Evolutionary conservation across 1,139 yeast genomes (phyloP).

Genomic region (Citeromyces hawaiiensis): DNA sequence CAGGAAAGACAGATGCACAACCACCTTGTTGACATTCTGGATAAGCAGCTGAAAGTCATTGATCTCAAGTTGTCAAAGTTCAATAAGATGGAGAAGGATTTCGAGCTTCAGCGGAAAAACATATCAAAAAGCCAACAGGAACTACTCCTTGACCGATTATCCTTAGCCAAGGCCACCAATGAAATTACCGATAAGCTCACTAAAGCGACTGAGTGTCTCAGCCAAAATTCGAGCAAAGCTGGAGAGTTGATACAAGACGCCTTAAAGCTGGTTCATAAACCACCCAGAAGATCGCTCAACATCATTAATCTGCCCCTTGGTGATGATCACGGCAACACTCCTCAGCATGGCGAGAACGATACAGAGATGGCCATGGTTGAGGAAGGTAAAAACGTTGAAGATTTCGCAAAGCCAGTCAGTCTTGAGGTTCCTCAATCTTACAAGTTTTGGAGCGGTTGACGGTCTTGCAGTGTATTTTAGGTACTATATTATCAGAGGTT

Average conservation of each 20-base stretch:
- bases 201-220: slow-evolving; percentile 25
- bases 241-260: slow-evolving; percentile 28
- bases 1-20: slow-evolving; percentile 74
- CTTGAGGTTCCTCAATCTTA: slow-evolving; percentile 74
- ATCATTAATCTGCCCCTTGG: slow-evolving; percentile 13
- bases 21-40: slow-evolving; percentile 44
- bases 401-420: slow-evolving; percentile 54
- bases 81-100: slow-evolving; percentile 58
- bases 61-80: slow-evolving; percentile 66
- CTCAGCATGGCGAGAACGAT: slow-evolving; percentile 3
- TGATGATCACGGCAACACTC: slow-evolving; percentile 6
- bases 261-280: slow-evolving; percentile 34
- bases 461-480: not conserved
- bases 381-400: slow-evolving; percentile 14
- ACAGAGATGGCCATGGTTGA: slow-evolving; percentile 2
- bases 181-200: slow-evolving; percentile 35
- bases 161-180: slow-evolving; percentile 50
- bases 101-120: slow-evolving; percentile 67
- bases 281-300: slow-evolving; percentile 24
- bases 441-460: slow-evolving; percentile 70
- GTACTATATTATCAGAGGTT: not conserved
- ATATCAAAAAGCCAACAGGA: slow-evolving; percentile 73
- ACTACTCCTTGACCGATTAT: slow-evolving; percentile 62
- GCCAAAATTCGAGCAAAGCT: slow-evolving; percentile 13
- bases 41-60: slow-evolving; percentile 60